Percentiles rank a stretch among this genome's conserved stretches.
phyloP scores from a whole-genome alignment of 306 rosid genomes.

The Sesbania bispinosa region DNA sequence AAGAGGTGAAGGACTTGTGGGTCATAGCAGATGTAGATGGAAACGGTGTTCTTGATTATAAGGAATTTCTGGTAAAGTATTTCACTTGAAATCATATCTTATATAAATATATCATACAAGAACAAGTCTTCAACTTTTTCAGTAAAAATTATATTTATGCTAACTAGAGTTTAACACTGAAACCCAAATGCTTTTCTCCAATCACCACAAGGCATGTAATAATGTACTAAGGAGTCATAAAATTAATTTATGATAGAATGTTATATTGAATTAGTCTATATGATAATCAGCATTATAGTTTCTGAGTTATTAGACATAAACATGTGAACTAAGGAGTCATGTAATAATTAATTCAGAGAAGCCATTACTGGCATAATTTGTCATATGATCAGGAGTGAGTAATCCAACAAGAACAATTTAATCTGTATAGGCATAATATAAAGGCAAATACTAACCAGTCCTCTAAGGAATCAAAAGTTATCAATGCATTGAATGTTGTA shows the following conservation, averaged over 20 bases:
- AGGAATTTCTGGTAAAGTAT: conserved; percentile 61
- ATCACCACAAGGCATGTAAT: neutral
- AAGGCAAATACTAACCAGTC: too few relatives aligned
- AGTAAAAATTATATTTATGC: neutral
- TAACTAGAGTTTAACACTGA: neutral
- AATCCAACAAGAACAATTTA: neutral
- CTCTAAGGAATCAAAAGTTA: too few relatives aligned
- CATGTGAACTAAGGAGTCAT: neutral
- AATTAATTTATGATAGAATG: neutral
- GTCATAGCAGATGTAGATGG: conserved; percentile 61
- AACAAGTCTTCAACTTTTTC: neutral
- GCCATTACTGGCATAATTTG: neutral
- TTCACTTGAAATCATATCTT: neutral
- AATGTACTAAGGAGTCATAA: too few relatives aligned
- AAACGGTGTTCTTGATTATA: conserved; percentile 57
- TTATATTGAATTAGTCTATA: neutral
- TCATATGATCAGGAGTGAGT: neutral
- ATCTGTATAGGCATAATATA: neutral
- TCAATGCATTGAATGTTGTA: too few relatives aligned
- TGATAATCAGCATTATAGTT: neutral
- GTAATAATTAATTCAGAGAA: neutral
- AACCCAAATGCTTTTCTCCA: neutral
- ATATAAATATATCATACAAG: neutral
- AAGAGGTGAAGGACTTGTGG: conserved; percentile 74
- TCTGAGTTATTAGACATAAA: neutral